Conservation (phyloP, 2,329 filamentous ascomycete genomes). For the Zymoseptoria crescenta region DNA sequence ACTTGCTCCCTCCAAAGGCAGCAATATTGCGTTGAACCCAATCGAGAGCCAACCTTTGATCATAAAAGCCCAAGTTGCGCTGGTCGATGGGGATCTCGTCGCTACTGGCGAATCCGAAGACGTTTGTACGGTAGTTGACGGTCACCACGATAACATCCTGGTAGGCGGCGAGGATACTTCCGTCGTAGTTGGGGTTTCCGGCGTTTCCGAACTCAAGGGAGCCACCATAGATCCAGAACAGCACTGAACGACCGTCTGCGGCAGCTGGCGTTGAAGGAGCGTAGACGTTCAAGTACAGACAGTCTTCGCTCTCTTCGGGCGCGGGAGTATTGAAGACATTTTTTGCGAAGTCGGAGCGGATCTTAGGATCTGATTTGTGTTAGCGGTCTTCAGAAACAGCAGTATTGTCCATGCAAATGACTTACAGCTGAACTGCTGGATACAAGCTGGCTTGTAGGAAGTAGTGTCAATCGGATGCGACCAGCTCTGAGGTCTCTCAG, state of each 20-base stretch:
- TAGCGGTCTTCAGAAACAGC: neutral
- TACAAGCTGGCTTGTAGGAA: constrained; percentile 26
- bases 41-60: constrained; percentile 31
- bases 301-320: constrained; percentile 30
- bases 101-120: constrained; percentile 36
- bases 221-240: constrained; percentile 33
- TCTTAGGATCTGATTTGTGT: constrained; percentile 18
- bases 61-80: constrained; percentile 32
- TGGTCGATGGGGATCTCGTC: constrained; percentile 28
- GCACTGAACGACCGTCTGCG: constrained; percentile 22
- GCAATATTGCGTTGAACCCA: constrained; percentile 33
- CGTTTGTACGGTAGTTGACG: constrained; percentile 30
- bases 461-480: constrained; percentile 23
- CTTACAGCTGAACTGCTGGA: constrained; percentile 26
- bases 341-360: constrained; percentile 24
- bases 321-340: constrained; percentile 26
- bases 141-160: constrained; percentile 31
- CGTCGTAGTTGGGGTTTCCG: constrained; percentile 25
- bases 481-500: constrained; percentile 15
- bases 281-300: constrained; percentile 30
- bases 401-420: neutral
- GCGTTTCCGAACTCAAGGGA: constrained; percentile 27
- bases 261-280: constrained; percentile 24
- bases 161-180: constrained; percentile 27
- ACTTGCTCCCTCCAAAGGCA: constrained; percentile 31